Conservation (phyloP, 1,139 yeast genomes). For the Nakaseomyces kungkrabaensis region DNA sequence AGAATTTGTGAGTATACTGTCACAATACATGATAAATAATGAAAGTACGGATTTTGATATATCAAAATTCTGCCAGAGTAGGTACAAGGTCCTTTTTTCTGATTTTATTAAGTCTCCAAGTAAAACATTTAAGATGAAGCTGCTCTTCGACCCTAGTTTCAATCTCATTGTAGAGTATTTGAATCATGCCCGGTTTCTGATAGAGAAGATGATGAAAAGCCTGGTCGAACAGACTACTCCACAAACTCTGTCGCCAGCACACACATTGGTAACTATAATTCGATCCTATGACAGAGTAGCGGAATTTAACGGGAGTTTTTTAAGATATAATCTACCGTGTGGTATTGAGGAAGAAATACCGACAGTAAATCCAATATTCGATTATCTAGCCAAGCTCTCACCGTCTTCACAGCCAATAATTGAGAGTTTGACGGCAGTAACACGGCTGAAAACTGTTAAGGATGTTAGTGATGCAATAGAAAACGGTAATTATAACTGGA, state of each 20-base stretch:
- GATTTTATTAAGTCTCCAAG: background rate
- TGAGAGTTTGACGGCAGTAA: background rate
- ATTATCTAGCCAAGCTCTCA: background rate
- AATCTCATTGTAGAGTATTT: background rate
- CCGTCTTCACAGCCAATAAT: background rate
- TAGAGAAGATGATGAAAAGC: no score
- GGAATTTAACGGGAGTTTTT: background rate
- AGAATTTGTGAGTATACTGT: background rate
- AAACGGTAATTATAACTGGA: constrained; percentile 6
- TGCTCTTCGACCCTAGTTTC: background rate
- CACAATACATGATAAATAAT: background rate
- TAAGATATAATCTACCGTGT: background rate
- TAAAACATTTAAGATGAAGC: background rate
- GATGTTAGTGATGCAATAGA: constrained; percentile 5
- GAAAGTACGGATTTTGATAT: background rate
- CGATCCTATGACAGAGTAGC: background rate
- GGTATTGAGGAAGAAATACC: background rate
- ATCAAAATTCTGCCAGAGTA: background rate
- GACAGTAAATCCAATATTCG: background rate
- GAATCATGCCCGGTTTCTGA: no score
- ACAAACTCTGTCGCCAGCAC: no score
- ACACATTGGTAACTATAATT: background rate
- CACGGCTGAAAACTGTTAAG: background rate
- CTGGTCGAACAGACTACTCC: no score
- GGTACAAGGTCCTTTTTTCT: background rate